These are phyloP conservation scores for Colletotrichum sp. DNA, from an alignment of 2,329 filamentous ascomycete genomes.

Conservation along the genomic window DNA sequence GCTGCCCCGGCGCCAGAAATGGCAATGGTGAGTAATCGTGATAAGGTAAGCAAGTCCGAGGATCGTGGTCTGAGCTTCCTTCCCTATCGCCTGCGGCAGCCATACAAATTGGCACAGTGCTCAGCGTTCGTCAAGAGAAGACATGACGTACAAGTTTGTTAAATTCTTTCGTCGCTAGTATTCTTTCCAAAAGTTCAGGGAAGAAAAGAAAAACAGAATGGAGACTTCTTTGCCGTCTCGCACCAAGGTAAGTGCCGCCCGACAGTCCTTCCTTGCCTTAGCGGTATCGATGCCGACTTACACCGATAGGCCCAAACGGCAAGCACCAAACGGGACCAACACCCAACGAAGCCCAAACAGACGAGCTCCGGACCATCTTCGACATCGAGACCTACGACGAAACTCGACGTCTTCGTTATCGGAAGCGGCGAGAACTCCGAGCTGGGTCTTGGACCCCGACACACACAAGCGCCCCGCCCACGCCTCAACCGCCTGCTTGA, in stretches of 20 bases:
- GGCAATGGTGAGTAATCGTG: neutral
- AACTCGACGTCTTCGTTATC: conserved; percentile 15
- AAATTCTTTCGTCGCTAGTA: neutral
- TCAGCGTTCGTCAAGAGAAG: neutral
- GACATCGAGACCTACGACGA: neutral
- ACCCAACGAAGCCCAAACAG: neutral
- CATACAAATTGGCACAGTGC: neutral
- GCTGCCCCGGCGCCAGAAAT: neutral
- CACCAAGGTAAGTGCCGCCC: neutral
- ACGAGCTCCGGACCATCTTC: neutral
- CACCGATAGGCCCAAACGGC: neutral
- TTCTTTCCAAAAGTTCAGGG: neutral
- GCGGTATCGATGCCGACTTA: neutral
- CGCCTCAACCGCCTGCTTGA: conserved; percentile 60
- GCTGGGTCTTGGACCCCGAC: conserved; percentile 3
- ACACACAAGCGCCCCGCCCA: neutral
- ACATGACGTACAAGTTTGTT: neutral
- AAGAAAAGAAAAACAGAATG: neutral
- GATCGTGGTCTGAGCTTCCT: neutral
- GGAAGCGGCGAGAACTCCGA: conserved; percentile 18
- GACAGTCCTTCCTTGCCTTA: neutral
- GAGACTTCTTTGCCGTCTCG: neutral
- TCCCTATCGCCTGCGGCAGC: neutral
- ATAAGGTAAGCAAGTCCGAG: neutral
- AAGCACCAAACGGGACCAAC: neutral